These are phyloP conservation scores for Lentinula detonsa DNA, from an alignment of 768 basidiomycete genomes.

Conservation along the genomic window DNA sequence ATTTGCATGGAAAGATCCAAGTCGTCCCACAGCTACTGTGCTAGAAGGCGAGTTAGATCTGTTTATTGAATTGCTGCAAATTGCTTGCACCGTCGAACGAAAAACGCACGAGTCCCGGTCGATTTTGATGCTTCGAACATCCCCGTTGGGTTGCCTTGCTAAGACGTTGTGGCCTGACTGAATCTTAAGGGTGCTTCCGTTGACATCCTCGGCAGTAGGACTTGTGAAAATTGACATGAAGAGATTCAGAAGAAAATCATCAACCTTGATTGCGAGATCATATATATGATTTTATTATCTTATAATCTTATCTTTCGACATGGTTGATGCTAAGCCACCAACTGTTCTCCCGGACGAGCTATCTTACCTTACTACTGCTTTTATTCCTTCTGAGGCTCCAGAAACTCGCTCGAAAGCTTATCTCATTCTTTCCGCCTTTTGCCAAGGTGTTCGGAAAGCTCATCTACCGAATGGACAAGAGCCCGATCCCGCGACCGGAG, in stretches of 20 bases:
- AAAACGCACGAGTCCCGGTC: conserved; percentile 62
- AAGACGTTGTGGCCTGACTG: conserved; percentile 73
- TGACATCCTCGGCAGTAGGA: background rate
- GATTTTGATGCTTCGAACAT: conserved; percentile 68
- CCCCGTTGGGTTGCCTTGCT: conserved; percentile 72
- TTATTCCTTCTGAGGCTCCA: conserved; percentile 39
- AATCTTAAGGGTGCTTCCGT: conserved; percentile 29
- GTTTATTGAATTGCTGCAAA: background rate
- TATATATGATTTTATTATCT: background rate
- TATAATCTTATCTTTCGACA: background rate
- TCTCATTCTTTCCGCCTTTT: conserved; percentile 61
- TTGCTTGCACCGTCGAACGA: conserved; percentile 8
- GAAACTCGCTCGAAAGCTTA: conserved; percentile 61
- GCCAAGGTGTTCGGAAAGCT: conserved; percentile 47
- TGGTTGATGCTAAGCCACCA: background rate
- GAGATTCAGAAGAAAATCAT: background rate
- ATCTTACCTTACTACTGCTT: conserved; percentile 42
- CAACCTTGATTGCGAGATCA: background rate
- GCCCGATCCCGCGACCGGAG: conserved; percentile 40
- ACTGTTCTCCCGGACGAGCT: conserved; percentile 45
- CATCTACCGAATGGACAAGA: conserved; percentile 29
- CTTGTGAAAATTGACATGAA: background rate
- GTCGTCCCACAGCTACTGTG: conserved; percentile 71
- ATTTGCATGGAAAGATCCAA: conserved; percentile 75
- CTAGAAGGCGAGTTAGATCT: conserved; percentile 29